These are phyloP conservation scores for Hirschfeldia incana DNA, from an alignment of 345 rosid genomes.

Conservation along the genomic window DNA sequence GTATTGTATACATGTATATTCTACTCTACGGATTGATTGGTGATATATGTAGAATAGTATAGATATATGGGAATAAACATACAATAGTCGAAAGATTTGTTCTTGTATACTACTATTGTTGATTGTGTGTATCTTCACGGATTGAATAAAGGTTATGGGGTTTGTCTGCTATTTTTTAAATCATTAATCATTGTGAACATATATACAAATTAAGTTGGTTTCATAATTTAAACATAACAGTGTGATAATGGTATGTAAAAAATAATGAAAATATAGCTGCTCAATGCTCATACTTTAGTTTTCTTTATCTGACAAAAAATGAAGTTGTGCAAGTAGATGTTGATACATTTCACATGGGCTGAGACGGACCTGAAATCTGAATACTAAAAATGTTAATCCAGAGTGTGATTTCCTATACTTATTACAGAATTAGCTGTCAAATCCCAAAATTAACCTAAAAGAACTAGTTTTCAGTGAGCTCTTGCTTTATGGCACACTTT, in stretches of 20 bases:
- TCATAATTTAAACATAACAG: not conserved
- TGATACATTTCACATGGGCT: not conserved
- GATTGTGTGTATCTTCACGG: slow-evolving; percentile 4
- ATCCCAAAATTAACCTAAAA: slow-evolving; percentile 18
- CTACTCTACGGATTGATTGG: not conserved
- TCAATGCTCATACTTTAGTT: no score
- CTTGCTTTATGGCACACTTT: slow-evolving; percentile 18
- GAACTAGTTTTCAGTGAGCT: slow-evolving; percentile 28
- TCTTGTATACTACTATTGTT: not conserved
- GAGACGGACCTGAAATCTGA: slow-evolving; percentile 6
- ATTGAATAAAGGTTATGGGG: not conserved
- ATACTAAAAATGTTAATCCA: not conserved
- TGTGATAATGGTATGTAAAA: slow-evolving; percentile 5
- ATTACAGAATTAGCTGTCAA: not conserved
- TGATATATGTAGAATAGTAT: not conserved
- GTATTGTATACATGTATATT: not conserved
- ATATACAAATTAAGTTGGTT: not conserved
- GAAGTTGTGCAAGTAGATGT: not conserved
- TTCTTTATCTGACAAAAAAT: not conserved
- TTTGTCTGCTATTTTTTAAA: not conserved
- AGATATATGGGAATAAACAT: not conserved
- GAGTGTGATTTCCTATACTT: not conserved
- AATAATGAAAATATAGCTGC: not conserved
- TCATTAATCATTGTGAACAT: not conserved
- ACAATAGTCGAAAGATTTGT: slow-evolving; percentile 12